Evolutionary conservation across 768 basidiomycete species (phyloP), one percentile per base, ranked within the genome.

Genomic region (Leccinellum luteum): DNA sequence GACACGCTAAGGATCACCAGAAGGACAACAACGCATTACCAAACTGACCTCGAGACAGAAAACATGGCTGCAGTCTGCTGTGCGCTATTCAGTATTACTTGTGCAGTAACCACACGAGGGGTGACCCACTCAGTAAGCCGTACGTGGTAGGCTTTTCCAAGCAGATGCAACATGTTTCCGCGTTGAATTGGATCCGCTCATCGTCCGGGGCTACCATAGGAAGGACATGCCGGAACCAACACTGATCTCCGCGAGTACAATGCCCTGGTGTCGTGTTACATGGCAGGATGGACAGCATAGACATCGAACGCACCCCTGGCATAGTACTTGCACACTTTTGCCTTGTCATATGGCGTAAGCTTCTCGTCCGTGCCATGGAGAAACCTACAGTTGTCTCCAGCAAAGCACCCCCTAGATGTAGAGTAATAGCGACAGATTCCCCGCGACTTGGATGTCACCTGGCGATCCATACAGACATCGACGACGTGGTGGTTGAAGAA

Each of bases 11-110:
- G 34, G 10, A 45, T 21, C 41, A 58, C 48, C 53, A 31, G 50
- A 52, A 27, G 23, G 23, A 19, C 15, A 43, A 47, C 27, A 48
- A 10, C 19, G 23, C 35, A 12, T 45, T 49, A 51, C 48, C 32
- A 21, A 48, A 72, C 79, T 57, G 67, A 90, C 90, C 58, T 81
- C 69, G 35, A 88, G 76, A 68, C 91, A 93, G 69, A 91, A 92
- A 49, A 90, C 75, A 69, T 93, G 91, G 59, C 80, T 86, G 67
- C 91, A 93, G 31, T 84, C 85, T 21, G 71, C 89, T 91, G 59
- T 12, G 51, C 19, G 32, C 7, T 15, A 47, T 51, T 61, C n/a
- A 66, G 58, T 54, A 38, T 38, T 32, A 31, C 32, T 56, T 9
- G 34, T 58, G 8, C 27, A 28, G 31, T n/a, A 10, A 17, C 4